phyloP scores from a whole-genome alignment of 2,329 filamentous ascomycete species.

The Pseudomassariella vexata region DNA sequence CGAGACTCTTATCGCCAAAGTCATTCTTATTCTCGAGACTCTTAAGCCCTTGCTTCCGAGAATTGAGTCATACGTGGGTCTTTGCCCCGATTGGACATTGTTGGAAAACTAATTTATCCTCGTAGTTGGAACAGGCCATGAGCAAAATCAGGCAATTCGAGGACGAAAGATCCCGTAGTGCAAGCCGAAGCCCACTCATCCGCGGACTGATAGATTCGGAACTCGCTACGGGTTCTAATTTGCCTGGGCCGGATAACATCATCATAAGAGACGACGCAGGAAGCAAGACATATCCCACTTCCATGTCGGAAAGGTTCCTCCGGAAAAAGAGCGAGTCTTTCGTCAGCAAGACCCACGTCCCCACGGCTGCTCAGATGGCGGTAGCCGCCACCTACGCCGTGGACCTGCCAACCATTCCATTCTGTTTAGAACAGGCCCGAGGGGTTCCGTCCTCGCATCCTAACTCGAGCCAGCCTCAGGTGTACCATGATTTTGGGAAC shows the following conservation, averaged over 20 bases:
- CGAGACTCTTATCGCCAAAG: constrained; percentile 2
- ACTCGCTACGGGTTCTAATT: background rate
- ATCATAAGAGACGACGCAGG: background rate
- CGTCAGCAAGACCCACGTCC: background rate
- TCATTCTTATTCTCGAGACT: constrained; percentile 4
- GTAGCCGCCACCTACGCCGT: background rate
- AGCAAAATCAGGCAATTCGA: constrained; percentile 4
- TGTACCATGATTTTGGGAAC: too few species aligned
- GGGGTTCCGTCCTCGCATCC: background rate
- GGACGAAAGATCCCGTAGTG: background rate
- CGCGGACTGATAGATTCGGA: too few species aligned
- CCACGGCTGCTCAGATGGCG: too few species aligned
- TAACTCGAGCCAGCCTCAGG: too few species aligned
- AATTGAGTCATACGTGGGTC: constrained; percentile 7
- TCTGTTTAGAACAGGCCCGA: constrained; percentile 7
- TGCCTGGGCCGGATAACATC: constrained; percentile 5
- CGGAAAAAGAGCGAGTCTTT: constrained; percentile 2
- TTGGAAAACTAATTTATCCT: background rate
- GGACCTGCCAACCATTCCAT: constrained; percentile 6
- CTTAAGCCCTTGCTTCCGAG: constrained; percentile 5
- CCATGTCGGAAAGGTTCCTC: constrained; percentile 2
- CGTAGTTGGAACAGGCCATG: background rate
- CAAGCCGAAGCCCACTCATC: background rate
- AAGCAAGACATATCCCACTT: background rate
- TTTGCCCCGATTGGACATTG: too few species aligned